Evolutionary conservation across 1,139 yeast genomes (phyloP), one percentile per base, ranked within the genome.

Genomic region (Hanseniaspora uvarum): DNA sequence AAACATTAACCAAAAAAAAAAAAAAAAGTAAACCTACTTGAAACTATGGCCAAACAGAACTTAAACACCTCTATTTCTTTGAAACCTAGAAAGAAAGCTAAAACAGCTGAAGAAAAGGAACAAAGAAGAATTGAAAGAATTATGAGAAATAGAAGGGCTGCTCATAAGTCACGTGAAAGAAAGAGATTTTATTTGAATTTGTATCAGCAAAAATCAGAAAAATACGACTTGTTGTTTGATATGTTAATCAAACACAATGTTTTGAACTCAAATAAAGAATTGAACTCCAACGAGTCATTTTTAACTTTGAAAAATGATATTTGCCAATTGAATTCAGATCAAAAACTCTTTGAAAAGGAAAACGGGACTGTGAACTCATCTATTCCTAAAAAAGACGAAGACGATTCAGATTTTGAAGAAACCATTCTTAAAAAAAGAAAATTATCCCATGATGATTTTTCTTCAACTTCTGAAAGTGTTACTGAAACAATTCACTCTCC

Each of bases 161-260:
- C 98, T 46, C 97, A 92, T 67, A 95, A 95, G 49, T 86, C 95
- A 33, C 79, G 98, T 60, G 98, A 92, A 67, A 89, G 89, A 79
- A 92, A 92, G 78, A 79, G 97, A 65, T 80, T 82, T 66, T 95
- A 89, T 67, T 84, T 92, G 58, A 95, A 88, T 68, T 81, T 80
- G 60, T 75, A 92, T 61, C 97, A 92, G 71, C 55, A 62, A 56
- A 61, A 67, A 62, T 61, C 63, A 53, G 41, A 58, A 26, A 41
- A 60, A 30, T 59, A 50, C 21, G 53, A 50, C 34, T 10, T 43
- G 23, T 23, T 71, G 61, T 65, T 69, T 52, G 57, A 62, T 23
- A 60, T 65, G 14, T 39, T 66, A 36, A 46, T 56, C n/a, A 56
- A 57, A 30, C 52, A 61, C 19, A 63, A 61, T 44, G 53, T 63